Evolutionary conservation across 805 yeast genomes (phyloP).

Genomic region (Nakazawaea peltata): DNA sequence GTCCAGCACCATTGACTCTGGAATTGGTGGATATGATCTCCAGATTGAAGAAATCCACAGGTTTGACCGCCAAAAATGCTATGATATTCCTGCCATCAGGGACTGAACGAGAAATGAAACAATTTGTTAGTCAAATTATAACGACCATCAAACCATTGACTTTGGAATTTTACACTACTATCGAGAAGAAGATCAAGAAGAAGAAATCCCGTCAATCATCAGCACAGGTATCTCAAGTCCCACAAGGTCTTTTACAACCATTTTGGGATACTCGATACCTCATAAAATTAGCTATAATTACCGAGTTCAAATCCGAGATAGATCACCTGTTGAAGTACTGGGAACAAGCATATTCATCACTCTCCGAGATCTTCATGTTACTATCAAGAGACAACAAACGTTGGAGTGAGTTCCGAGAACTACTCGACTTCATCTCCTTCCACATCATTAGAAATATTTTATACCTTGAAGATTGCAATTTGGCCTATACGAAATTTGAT

Average conservation of each 20-base stretch:
- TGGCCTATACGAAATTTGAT: slow-evolving; percentile 56
- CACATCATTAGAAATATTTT: slow-evolving; percentile 57
- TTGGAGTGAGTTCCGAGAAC: slow-evolving; percentile 37
- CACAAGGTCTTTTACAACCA: slow-evolving; percentile 14
- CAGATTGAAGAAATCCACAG: slow-evolving; percentile 31
- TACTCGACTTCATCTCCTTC: slow-evolving; percentile 54
- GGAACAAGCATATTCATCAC: slow-evolving; percentile 46
- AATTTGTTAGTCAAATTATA: slow-evolving; percentile 25
- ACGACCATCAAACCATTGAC: slow-evolving; percentile 31
- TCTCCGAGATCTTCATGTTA: slow-evolving; percentile 30
- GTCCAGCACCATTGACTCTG: slow-evolving; percentile 20
- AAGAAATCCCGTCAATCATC: slow-evolving; percentile 21
- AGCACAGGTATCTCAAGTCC: slow-evolving; percentile 1
- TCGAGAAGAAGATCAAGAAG: slow-evolving; percentile 32
- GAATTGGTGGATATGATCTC: slow-evolving; percentile 27
- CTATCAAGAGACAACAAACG: slow-evolving; percentile 15
- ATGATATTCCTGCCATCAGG: slow-evolving; percentile 34
- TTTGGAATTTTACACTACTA: slow-evolving; percentile 32
- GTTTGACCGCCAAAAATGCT: slow-evolving; percentile 35
- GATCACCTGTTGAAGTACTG: slow-evolving; percentile 42
- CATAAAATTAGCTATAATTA: slow-evolving; percentile 39
- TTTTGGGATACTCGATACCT: slow-evolving; percentile 44
- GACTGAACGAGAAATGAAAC: slow-evolving; percentile 29
- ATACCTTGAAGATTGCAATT: slow-evolving; percentile 47
- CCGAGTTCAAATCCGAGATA: slow-evolving; percentile 38